Conservation (phyloP, 169 alveolate genomes). For the Hepatocystis sp. region DNA sequence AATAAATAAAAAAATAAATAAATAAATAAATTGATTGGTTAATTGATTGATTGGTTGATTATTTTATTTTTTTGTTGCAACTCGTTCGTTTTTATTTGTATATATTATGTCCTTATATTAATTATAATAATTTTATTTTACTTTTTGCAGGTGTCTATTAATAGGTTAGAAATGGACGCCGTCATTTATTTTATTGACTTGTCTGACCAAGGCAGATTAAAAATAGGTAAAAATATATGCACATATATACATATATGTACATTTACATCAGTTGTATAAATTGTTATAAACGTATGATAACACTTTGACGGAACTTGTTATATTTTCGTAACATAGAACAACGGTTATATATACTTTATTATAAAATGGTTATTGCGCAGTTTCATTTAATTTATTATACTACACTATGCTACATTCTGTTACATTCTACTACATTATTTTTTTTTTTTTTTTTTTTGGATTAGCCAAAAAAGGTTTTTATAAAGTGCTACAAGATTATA, state of each 20-base stretch:
- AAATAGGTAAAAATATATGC: slow-evolving; percentile 22
- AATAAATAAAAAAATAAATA: slow-evolving; percentile 14
- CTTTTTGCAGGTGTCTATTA: slow-evolving; percentile 24
- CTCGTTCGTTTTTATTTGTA: too few species aligned
- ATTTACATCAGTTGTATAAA: too few species aligned
- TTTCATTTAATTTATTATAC: too few species aligned
- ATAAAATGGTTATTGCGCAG: too few species aligned
- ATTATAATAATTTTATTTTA: neutral
- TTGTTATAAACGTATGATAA: too few species aligned
- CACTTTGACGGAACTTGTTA: too few species aligned
- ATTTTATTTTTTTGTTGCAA: too few species aligned
- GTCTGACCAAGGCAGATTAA: slow-evolving; percentile 69
- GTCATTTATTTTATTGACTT: slow-evolving; percentile 51
- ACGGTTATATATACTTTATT: too few species aligned
- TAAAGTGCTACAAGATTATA: slow-evolving; percentile 33
- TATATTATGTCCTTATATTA: neutral
- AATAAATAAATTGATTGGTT: neutral
- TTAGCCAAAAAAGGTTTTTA: slow-evolving; percentile 49
- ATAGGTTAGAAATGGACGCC: slow-evolving; percentile 62
- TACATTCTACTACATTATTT: neutral
- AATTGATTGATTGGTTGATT: too few species aligned
- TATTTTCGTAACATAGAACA: too few species aligned
- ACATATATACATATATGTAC: neutral
- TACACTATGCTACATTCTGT: too few species aligned
- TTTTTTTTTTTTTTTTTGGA: neutral